Conservation (phyloP, 2,329 filamentous ascomycete species). For the Drechslerella dactyloides region DNA sequence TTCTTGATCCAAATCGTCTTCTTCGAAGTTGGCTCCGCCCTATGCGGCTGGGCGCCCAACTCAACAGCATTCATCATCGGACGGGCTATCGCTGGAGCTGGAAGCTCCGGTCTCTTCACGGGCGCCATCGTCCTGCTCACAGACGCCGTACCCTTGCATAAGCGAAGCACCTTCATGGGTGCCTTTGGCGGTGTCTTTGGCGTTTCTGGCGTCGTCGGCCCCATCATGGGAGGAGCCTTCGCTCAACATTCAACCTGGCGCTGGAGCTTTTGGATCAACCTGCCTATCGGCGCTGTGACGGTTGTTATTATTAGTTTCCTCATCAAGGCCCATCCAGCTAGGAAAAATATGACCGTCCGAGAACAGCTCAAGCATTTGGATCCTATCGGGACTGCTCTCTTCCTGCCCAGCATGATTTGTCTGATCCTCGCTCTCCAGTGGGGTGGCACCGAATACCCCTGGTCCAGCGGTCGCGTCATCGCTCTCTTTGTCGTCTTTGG, state of each 20-base stretch:
- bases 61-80: conserved; percentile 64
- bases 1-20: conserved; percentile 46
- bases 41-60: conserved; percentile 64
- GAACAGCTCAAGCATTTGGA: conserved; percentile 65
- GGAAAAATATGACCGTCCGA: conserved; percentile 55
- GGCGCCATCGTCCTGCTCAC: conserved; percentile 62
- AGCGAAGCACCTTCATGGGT: conserved; percentile 55
- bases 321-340: conserved; percentile 58
- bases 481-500: conserved; percentile 64
- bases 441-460: conserved; percentile 65
- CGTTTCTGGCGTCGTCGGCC: conserved; percentile 61
- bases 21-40: conserved; percentile 60
- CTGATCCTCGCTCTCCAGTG: conserved; percentile 70
- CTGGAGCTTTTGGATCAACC: conserved; percentile 68
- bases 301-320: conserved; percentile 63
- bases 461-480: conserved; percentile 65
- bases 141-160: conserved; percentile 55
- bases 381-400: conserved; percentile 67
- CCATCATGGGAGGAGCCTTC: conserved; percentile 61
- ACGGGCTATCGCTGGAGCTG: conserved; percentile 63
- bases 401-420: conserved; percentile 67
- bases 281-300: conserved; percentile 65
- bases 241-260: conserved; percentile 61
- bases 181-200: conserved; percentile 61
- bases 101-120: conserved; percentile 63